Evolutionary conservation across 2,329 filamentous ascomycete genomes (phyloP).

Genomic region (Stromatinia cepivora): DNA sequence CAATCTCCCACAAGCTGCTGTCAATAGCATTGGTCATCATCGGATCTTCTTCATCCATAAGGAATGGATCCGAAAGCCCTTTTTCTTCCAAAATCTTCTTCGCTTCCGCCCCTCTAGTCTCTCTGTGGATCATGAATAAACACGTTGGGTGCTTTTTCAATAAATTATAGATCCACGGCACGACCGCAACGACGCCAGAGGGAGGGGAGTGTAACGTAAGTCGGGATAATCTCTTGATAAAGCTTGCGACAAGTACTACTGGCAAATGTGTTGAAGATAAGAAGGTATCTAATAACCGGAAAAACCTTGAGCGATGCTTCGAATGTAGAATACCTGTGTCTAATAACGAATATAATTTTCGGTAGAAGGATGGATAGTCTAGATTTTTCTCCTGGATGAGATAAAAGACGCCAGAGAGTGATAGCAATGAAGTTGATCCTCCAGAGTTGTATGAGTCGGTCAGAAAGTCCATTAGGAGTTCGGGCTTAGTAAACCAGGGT

Average conservation of each 20-base stretch:
- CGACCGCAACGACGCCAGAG: constrained; percentile 79
- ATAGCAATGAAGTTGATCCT: constrained; percentile 82
- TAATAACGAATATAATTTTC: constrained; percentile 89
- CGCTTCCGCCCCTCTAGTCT: constrained; percentile 57
- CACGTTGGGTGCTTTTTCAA: constrained; percentile 86
- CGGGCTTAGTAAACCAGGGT: constrained; percentile 85
- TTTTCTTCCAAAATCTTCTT: constrained; percentile 60
- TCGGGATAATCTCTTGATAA: constrained; percentile 88
- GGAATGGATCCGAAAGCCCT: constrained; percentile 71
- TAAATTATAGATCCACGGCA: constrained; percentile 95
- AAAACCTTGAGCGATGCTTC: constrained; percentile 90
- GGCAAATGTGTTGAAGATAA: constrained; percentile 90
- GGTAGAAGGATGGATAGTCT: constrained; percentile 93
- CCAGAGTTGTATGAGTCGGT: constrained; percentile 90
- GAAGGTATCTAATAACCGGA: constrained; percentile 88
- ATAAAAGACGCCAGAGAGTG: constrained; percentile 91
- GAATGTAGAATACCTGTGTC: constrained; percentile 86
- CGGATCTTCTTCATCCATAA: constrained; percentile 74
- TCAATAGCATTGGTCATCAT: constrained; percentile 86
- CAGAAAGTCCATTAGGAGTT: constrained; percentile 92
- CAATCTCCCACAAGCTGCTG: constrained; percentile 91
- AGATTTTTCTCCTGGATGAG: constrained; percentile 91
- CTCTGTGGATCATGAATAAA: constrained; percentile 94
- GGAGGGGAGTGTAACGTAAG: constrained; percentile 87
- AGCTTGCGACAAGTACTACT: constrained; percentile 86